These are phyloP conservation scores for Silene noctiflora DNA, from an alignment of 179 eudicot genomes.

Conservation along the genomic window DNA sequence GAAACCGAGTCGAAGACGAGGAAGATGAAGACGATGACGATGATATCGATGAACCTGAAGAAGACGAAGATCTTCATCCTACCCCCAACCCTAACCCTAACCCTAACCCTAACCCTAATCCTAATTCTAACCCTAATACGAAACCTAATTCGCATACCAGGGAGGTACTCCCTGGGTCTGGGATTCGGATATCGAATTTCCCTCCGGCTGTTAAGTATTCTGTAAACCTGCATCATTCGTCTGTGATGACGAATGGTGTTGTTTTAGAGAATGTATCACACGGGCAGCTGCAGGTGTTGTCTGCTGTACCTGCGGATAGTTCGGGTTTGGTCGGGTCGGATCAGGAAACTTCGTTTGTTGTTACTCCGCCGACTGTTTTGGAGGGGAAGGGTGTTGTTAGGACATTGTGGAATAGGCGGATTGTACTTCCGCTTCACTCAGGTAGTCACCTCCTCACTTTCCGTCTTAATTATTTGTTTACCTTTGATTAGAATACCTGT, in stretches of 20 bases:
- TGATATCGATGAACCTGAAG: slow-evolving; percentile 38
- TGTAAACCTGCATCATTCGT: slow-evolving; percentile 51
- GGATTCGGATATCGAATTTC: slow-evolving; percentile 52
- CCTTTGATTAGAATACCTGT: background rate
- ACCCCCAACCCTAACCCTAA: slow-evolving; percentile 23
- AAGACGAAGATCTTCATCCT: slow-evolving; percentile 46
- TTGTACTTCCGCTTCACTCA: slow-evolving; percentile 76
- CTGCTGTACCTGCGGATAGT: slow-evolving; percentile 56
- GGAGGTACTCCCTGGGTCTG: slow-evolving; percentile 51
- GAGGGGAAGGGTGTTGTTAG: slow-evolving; percentile 68
- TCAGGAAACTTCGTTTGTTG: slow-evolving; percentile 43
- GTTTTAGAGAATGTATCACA: slow-evolving; percentile 71
- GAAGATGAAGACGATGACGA: slow-evolving; percentile 40
- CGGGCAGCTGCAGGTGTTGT: slow-evolving; percentile 87
- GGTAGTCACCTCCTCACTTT: slow-evolving; percentile 35
- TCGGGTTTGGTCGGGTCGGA: slow-evolving; percentile 33
- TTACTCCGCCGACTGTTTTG: slow-evolving; percentile 62
- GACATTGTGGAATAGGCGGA: slow-evolving; percentile 54
- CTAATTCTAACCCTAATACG: slow-evolving; percentile 13
- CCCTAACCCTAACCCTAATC: slow-evolving; percentile 14
- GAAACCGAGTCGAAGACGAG: slow-evolving; percentile 35
- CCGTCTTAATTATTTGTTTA: background rate
- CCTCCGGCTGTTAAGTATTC: slow-evolving; percentile 54
- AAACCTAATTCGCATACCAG: slow-evolving; percentile 10
- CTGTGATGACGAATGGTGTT: slow-evolving; percentile 33